phyloP scores from a whole-genome alignment of 345 rosid species.

The Pseudoturritis turrita region DNA sequence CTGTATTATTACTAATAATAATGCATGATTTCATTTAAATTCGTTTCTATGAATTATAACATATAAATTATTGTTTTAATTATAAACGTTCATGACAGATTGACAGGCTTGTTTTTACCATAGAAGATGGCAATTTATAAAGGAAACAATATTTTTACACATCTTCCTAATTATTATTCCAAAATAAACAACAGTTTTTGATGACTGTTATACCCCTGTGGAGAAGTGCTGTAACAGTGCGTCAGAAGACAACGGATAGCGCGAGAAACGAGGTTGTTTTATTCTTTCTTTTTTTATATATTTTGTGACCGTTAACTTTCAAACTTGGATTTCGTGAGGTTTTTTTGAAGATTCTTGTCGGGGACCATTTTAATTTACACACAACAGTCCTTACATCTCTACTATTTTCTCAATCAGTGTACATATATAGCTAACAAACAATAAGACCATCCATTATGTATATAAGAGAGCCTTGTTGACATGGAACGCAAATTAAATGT shows the following conservation, averaged over 20 bases:
- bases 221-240: background rate
- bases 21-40: background rate
- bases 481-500: background rate
- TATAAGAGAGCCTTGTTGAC: too few species aligned
- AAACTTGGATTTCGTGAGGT: conserved; percentile 22
- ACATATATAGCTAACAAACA: background rate
- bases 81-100: background rate
- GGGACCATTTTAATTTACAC: conserved; percentile 7
- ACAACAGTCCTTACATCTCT: background rate
- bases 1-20: background rate
- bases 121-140: background rate
- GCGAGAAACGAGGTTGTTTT: conserved; percentile 8
- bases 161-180: background rate
- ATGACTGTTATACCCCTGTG: background rate
- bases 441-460: background rate
- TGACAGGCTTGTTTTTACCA: background rate
- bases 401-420: background rate
- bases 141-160: background rate
- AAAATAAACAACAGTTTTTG: background rate
- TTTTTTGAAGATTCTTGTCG: conserved; percentile 27
- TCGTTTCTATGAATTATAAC: background rate
- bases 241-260: conserved; percentile 8
- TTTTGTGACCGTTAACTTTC: conserved; percentile 32
- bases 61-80: background rate
- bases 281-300: background rate